Base-by-base conservation (phyloP, 805 yeast genomes). In the Kuraishia floccosa region DNA sequence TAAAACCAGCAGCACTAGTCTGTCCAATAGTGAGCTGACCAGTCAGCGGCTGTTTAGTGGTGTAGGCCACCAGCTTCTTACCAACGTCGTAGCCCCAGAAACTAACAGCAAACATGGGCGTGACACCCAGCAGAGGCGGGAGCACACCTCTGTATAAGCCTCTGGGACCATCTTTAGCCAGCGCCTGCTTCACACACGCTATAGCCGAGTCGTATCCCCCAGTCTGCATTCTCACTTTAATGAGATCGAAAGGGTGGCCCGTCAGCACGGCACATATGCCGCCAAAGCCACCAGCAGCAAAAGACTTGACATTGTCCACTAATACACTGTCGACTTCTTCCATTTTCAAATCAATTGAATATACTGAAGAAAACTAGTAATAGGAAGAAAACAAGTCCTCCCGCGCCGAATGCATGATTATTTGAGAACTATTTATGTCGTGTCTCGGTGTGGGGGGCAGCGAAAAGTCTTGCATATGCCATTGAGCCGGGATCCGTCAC, bases 41-140 rank as follows among this genome's bases (percentile, higher is more conserved):
- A 12, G 54, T 43, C 4, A 49, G 41, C 6, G 51, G 42, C 7
- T 49, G 44, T 5, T 65, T 65, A 3, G 61, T 51, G 34, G 46
- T 55, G 3, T 54, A 40, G 1, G 69, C 43, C 3, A 87, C 93
- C 3, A 89, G 35, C 39, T 72, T 73, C 58, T 85, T 86, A 39
- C 97, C 97, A 32, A 84, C 64, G 49, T 86, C 96, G 55, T 91
- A 89, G 48, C 97, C 97, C 97, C 98, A 89, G 61, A 89, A 89
- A 2, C 94, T 81, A 16, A 91, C 91, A 2, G 97, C 97, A 63
- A 91, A 91, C 83, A 89, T 91, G 18, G 98, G 98, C 1, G 97
- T 91, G 15, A 89, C 96, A 16, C 98, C 98, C n/a, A 83, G 50
- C 31, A 89, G 59, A 3, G 98, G 98, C 10, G 97, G 95, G 9